Evolutionary conservation across 257 asterid species (phyloP).

Genomic region (Dorcoceras hygrometricum): DNA sequence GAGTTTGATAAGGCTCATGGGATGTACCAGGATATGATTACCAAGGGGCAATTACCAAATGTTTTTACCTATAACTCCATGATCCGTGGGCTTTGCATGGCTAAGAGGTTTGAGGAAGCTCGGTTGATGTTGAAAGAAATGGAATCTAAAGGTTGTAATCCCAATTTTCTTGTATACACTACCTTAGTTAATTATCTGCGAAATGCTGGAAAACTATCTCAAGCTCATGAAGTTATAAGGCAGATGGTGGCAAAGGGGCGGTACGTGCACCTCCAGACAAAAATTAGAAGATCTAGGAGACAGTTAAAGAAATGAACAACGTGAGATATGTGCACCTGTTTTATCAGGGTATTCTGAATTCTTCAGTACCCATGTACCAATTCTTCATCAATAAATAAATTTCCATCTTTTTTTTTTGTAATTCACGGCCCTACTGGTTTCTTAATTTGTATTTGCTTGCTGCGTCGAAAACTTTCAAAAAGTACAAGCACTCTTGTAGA

Average conservation of each 20-base stretch:
- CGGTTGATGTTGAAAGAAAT: constrained; percentile 75
- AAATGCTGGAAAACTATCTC: constrained; percentile 71
- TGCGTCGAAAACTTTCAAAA: too few relatives aligned
- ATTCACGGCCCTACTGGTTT: not conserved
- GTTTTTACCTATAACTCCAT: constrained; percentile 91
- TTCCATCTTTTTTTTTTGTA: not conserved
- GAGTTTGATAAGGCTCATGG: constrained; percentile 61
- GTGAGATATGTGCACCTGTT: constrained; percentile 19
- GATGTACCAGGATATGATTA: constrained; percentile 62
- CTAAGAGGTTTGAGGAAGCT: constrained; percentile 73
- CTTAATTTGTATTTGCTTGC: not conserved
- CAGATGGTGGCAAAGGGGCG: constrained; percentile 85
- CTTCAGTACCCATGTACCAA: constrained; percentile 9
- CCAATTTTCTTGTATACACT: constrained; percentile 90
- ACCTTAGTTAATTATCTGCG: constrained; percentile 75
- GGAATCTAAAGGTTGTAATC: constrained; percentile 84
- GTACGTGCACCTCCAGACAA: constrained; percentile 62
- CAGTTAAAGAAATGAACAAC: constrained; percentile 35
- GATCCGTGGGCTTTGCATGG: constrained; percentile 90
- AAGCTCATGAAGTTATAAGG: constrained; percentile 74
- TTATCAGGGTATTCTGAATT: constrained; percentile 1
- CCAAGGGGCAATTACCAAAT: constrained; percentile 76
- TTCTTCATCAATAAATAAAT: not conserved
- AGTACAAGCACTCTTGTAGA: not conserved
- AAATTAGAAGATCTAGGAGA: constrained; percentile 67